Conservation (phyloP, 2,329 filamentous ascomycete genomes). For the Talaromyces amestolkiae region DNA sequence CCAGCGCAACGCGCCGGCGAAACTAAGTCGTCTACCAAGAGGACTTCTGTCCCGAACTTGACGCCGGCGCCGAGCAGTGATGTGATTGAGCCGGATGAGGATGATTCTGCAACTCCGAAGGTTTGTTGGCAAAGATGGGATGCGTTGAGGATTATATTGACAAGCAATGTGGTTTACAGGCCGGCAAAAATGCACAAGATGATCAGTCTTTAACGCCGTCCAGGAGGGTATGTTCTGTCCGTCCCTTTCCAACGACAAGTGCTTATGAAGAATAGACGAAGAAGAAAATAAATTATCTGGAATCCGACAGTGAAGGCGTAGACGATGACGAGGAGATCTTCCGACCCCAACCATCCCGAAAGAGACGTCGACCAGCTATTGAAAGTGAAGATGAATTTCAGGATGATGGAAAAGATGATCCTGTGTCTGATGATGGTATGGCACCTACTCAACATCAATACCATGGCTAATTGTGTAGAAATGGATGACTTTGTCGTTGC, state of each 20-base stretch:
- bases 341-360: conserved; percentile 51
- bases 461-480: conserved; percentile 48
- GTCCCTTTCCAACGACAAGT: background rate
- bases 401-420: conserved; percentile 53
- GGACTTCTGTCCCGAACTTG: conserved; percentile 49
- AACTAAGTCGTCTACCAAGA: conserved; percentile 36
- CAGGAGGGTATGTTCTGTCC: conserved; percentile 60
- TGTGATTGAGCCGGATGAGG: conserved; percentile 64
- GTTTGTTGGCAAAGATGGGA: conserved; percentile 46
- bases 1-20: conserved; percentile 36
- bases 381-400: conserved; percentile 69
- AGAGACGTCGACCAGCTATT: conserved; percentile 62
- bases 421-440: conserved; percentile 51
- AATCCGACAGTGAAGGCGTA: conserved; percentile 72
- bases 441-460: background rate
- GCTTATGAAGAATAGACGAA: conserved; percentile 47
- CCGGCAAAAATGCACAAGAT: conserved; percentile 39
- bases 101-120: conserved; percentile 42
- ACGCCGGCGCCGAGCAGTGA: conserved; percentile 84
- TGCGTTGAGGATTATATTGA: conserved; percentile 34
- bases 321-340: conserved; percentile 72
- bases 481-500: conserved; percentile 85
- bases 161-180: background rate
- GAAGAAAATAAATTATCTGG: conserved; percentile 70
- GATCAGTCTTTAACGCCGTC: conserved; percentile 66